phyloP scores from a whole-genome alignment of 495 filamentous ascomycete species.

The Sporormia fimetaria region DNA sequence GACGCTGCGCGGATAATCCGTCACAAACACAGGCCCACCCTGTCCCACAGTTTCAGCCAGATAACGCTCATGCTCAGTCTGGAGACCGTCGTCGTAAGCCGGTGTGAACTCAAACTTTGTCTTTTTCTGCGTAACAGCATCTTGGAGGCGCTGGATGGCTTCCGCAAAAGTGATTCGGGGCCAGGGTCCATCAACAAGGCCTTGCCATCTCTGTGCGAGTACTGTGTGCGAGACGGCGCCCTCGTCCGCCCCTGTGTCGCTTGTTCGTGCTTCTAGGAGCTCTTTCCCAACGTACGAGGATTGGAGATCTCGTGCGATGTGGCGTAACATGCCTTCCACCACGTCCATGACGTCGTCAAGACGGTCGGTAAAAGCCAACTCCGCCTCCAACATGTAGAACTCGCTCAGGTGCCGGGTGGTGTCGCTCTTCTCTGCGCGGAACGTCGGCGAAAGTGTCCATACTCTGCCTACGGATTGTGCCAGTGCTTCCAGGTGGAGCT shows the following conservation, averaged over 20 bases:
- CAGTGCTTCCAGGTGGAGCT: slow-evolving; percentile 88
- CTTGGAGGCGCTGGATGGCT: slow-evolving; percentile 56
- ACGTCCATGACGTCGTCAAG: slow-evolving; percentile 61
- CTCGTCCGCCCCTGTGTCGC: slow-evolving; percentile 33
- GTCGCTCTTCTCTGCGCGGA: slow-evolving; percentile 89
- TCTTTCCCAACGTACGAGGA: slow-evolving; percentile 51
- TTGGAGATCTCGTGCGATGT: slow-evolving; percentile 46
- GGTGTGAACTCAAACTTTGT: slow-evolving; percentile 54
- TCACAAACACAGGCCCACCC: slow-evolving; percentile 75
- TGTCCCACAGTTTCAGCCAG: slow-evolving; percentile 61
- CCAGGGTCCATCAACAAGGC: slow-evolving; percentile 54
- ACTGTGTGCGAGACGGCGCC: slow-evolving; percentile 31
- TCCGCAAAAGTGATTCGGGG: slow-evolving; percentile 75
- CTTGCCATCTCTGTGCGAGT: slow-evolving; percentile 59
- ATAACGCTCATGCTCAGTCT: slow-evolving; percentile 87
- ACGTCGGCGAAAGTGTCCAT: slow-evolving; percentile 88
- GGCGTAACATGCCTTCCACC: slow-evolving; percentile 63
- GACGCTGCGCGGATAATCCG: slow-evolving; percentile 70
- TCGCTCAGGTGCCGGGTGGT: slow-evolving; percentile 91
- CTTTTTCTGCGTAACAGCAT: slow-evolving; percentile 41
- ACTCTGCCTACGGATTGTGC: slow-evolving; percentile 80
- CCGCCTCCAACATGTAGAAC: slow-evolving; percentile 97
- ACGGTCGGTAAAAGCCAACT: slow-evolving; percentile 64
- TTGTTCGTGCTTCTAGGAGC: slow-evolving; percentile 38
- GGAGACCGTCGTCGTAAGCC: slow-evolving; percentile 61